These are phyloP conservation scores for Inga leiocalycina DNA, from an alignment of 306 rosid species.

Conservation along the genomic window DNA sequence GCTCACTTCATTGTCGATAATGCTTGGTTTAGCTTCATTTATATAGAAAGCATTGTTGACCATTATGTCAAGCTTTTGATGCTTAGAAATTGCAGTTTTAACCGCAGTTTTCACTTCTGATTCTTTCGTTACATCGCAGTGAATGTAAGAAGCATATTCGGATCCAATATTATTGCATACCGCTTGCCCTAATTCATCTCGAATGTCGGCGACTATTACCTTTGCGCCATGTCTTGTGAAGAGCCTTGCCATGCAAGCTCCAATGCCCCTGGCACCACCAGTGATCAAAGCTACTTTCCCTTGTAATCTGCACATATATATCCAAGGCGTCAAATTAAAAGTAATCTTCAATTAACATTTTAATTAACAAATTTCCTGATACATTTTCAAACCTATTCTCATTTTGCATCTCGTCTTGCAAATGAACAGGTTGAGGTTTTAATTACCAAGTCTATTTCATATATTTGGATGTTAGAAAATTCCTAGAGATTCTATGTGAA, in stretches of 20 bases:
- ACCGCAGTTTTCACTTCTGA: constrained; percentile 26
- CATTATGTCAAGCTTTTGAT: constrained; percentile 57
- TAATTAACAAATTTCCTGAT: too few relatives aligned
- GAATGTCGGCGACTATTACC: constrained; percentile 40
- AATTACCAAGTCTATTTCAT: too few relatives aligned
- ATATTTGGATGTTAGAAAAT: too few relatives aligned
- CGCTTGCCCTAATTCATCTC: constrained; percentile 27
- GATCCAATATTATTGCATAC: constrained; percentile 9
- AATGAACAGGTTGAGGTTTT: too few relatives aligned
- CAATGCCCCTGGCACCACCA: constrained; percentile 41
- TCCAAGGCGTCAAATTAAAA: too few relatives aligned
- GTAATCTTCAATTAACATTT: too few relatives aligned
- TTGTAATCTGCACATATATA: not conserved
- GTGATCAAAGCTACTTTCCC: constrained; percentile 12
- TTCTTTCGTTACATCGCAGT: constrained; percentile 47
- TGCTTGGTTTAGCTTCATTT: constrained; percentile 31
- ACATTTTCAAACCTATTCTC: too few relatives aligned
- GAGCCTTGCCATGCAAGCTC: constrained; percentile 38
- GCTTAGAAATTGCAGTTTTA: constrained; percentile 20
- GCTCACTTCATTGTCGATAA: constrained; percentile 20
- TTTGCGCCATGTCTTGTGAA: constrained; percentile 44
- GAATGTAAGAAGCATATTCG: constrained; percentile 2
- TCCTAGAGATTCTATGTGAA: too few relatives aligned
- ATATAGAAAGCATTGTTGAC: constrained; percentile 44
- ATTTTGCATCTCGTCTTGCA: too few relatives aligned